A percentile compares a stretch with the other conserved stretches of the same genome.
phyloP scores from a whole-genome alignment of 768 basidiomycete genomes.

The Phylloporus sp. region DNA sequence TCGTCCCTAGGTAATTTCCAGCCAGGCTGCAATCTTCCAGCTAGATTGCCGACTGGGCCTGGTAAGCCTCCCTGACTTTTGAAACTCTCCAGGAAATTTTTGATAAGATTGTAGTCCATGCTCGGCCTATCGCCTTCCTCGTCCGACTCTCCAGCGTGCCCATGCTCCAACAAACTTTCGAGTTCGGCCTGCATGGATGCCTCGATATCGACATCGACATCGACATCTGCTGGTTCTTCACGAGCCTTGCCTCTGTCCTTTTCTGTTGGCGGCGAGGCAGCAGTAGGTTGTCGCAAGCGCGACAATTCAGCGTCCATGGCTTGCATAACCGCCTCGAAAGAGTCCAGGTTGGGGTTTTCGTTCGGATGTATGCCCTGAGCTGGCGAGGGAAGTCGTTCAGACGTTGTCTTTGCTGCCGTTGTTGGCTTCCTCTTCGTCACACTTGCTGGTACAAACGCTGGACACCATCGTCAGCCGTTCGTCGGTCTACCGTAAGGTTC shows the following conservation, averaged over 20 bases:
- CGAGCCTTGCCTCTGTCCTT: conserved; percentile 44
- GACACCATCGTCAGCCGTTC: conserved; percentile 5
- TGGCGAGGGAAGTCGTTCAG: conserved; percentile 17
- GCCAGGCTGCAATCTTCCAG: conserved; percentile 74
- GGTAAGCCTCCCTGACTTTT: conserved; percentile 85
- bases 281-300: conserved; percentile 35
- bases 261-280: conserved; percentile 29
- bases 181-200: conserved; percentile 90
- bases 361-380: conserved; percentile 38
- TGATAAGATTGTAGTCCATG: conserved; percentile 88
- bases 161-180: conserved; percentile 52
- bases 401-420: conserved; percentile 4
- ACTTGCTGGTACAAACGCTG: conserved; percentile 58
- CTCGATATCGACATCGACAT: conserved; percentile 67
- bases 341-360: conserved; percentile 72
- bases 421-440: conserved; percentile 6
- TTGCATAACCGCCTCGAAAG: conserved; percentile 94
- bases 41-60: conserved; percentile 89
- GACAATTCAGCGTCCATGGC: conserved; percentile 88
- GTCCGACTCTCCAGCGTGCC: conserved; percentile 46
- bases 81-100: conserved; percentile 96
- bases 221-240: conserved; percentile 34
- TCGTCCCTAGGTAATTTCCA: conserved; percentile 75
- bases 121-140: conserved; percentile 45
- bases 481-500: background rate